phyloP scores from a whole-genome alignment of 371 early-diverging fungal genomes.

The Mortierella sp. region DNA sequence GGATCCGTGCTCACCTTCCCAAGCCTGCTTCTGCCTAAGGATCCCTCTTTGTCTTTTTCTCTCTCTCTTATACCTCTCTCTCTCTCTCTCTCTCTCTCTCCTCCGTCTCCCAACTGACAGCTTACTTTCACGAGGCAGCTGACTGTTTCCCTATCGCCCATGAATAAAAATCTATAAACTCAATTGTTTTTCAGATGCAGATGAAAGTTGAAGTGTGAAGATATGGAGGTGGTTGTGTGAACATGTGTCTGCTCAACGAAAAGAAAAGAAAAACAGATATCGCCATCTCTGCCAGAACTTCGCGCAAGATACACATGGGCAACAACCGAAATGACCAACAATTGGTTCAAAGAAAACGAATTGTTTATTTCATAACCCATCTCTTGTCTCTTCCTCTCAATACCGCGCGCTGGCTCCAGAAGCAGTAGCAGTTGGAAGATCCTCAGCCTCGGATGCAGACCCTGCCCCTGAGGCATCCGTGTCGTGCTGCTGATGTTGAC shows the following conservation, averaged over 20 bases:
- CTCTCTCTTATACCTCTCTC: not conserved
- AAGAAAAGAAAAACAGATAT: not conserved
- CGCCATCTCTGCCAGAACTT: not conserved
- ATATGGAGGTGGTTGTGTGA: too few species aligned
- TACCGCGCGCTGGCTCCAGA: slow-evolving; percentile 52
- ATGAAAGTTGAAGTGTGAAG: too few species aligned
- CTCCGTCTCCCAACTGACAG: not conserved
- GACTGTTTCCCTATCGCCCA: too few species aligned
- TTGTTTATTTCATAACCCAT: not conserved
- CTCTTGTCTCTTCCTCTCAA: not conserved
- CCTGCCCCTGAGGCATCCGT: slow-evolving; percentile 45
- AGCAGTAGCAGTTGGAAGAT: slow-evolving; percentile 38
- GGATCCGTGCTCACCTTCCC: slow-evolving; percentile 60
- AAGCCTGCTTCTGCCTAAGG: slow-evolving; percentile 19
- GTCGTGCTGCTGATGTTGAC: not conserved
- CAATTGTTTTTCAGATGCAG: too few species aligned
- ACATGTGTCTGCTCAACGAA: not conserved
- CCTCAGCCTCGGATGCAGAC: slow-evolving; percentile 53
- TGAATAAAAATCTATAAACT: too few species aligned
- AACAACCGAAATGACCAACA: not conserved
- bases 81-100: too few species aligned
- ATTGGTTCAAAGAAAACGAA: not conserved
- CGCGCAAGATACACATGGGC: not conserved
- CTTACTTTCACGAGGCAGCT: not conserved
- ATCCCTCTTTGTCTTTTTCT: not conserved